Evolutionary conservation across 164 flowering plant genomes (phyloP).

Genomic region (Stephania yunnanensis): DNA sequence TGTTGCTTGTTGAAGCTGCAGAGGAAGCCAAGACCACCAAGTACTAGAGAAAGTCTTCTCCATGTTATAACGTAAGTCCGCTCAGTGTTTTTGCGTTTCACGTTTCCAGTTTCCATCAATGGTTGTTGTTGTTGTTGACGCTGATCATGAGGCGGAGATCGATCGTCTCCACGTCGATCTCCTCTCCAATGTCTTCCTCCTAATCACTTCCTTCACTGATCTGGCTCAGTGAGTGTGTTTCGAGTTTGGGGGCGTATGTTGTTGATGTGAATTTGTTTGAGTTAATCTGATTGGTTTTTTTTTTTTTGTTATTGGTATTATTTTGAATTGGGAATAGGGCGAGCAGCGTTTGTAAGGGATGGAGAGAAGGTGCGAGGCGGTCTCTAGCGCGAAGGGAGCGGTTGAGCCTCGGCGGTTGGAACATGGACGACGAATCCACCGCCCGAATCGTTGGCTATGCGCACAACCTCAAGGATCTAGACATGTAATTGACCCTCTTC

Average conservation of each 20-base stretch:
- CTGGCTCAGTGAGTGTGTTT: slow-evolving; percentile 46
- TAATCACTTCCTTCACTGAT: slow-evolving; percentile 55
- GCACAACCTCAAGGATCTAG: slow-evolving; percentile 77
- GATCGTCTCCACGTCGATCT: slow-evolving; percentile 62
- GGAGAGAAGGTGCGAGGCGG: slow-evolving; percentile 77
- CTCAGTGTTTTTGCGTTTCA: not conserved
- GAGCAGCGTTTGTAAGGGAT: slow-evolving; percentile 68
- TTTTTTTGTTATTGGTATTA: not conserved
- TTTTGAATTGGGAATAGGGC: slow-evolving; percentile 5
- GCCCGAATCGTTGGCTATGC: slow-evolving; percentile 63
- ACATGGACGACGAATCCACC: slow-evolving; percentile 83
- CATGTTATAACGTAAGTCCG: not conserved
- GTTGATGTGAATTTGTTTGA: not conserved
- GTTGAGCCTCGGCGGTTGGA: slow-evolving; percentile 80
- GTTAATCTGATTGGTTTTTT: not conserved
- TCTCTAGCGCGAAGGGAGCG: slow-evolving; percentile 59
- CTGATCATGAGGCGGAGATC: slow-evolving; percentile 38
- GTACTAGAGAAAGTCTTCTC: not conserved
- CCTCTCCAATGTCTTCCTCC: slow-evolving; percentile 45
- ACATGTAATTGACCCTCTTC: slow-evolving; percentile 44
- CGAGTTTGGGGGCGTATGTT: too few relatives aligned
- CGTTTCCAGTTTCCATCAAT: not conserved
- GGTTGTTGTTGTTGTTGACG: not conserved
- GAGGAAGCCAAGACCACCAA: not conserved
- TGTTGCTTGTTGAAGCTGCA: not conserved